Conservation (phyloP, 2,329 filamentous ascomycete species). For the Geoglossum cookeanum region DNA sequence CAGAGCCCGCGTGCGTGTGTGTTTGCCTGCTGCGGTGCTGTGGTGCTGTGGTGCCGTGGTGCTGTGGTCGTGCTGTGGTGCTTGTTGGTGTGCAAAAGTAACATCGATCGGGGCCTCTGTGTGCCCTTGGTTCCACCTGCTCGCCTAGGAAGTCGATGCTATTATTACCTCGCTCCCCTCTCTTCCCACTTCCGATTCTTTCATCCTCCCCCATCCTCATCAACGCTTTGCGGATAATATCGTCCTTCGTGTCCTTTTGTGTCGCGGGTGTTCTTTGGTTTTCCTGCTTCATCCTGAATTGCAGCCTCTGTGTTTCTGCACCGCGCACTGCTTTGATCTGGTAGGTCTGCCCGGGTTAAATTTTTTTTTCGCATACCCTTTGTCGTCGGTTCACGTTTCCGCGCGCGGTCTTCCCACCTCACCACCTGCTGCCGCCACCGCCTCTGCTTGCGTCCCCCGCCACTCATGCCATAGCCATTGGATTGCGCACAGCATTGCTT, state of each 20-base stretch:
- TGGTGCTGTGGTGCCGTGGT: background rate
- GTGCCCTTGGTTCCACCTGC: background rate
- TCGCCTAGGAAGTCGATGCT: slow-evolving; percentile 1
- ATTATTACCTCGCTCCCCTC: slow-evolving; percentile 3
- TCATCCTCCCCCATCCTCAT: slow-evolving; percentile 2
- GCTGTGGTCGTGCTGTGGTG: background rate
- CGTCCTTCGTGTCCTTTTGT: slow-evolving; percentile 17
- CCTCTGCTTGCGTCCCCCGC: background rate
- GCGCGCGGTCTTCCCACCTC: background rate
- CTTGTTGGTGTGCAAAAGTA: background rate
- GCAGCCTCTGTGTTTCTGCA: slow-evolving; percentile 2
- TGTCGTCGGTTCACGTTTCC: background rate
- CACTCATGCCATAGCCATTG: background rate
- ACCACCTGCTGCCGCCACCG: background rate
- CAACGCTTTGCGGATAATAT: slow-evolving; percentile 8
- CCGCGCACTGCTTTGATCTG: slow-evolving; percentile 1
- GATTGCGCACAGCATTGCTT: background rate
- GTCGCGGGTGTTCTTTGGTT: slow-evolving; percentile 18
- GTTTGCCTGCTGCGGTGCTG: background rate
- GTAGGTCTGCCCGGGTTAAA: background rate
- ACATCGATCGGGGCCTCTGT: background rate
- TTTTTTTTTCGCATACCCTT: background rate
- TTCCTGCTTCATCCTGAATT: slow-evolving; percentile 12
- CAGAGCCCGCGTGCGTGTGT: background rate
- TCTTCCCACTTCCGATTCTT: slow-evolving; percentile 3